Evolutionary conservation across 2,329 filamentous ascomycete species (phyloP), one percentile per base, ranked within the genome.

Genomic region (Chalaropsis ovoidea): DNA sequence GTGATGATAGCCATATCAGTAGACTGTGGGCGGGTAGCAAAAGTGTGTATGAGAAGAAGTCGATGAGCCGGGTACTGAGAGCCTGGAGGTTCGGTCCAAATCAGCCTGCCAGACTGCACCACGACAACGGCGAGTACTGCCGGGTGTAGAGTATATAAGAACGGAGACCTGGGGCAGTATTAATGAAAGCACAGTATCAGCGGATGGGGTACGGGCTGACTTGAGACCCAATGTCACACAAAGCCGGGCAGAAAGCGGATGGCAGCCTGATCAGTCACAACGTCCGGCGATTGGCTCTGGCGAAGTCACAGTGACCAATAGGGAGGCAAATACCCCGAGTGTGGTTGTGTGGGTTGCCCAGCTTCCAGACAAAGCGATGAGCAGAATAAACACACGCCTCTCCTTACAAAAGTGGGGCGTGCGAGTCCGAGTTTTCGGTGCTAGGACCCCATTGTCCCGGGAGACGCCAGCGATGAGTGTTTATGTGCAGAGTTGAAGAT

Each of bases 341-440:
- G 35, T 6, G 35, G 1, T 6, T 7, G 35, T 39, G 8, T 39
- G 7, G 3, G 31, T 35, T 24, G 22, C 47, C 24, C 47, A 52
- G 19, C 11, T 27, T 52, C 47, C 11, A 52, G 47, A 15, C 24
- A 52, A 24, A 27, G 11, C 10, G 10, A 35, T 58, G 31, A 17
- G 27, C 13, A 39, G 31, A 39, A 58, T 39, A 35, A 47, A 22
- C 54, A 31, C 54, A 19, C 24, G 39, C 17, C 24, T 3, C 17
- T 10, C n/a, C 27, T 19, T 2, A n/a, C 54, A 58, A 58, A 58
- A 58, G 54, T 58, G 54, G 54, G 54, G 27, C 54, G 27, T n/a
- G n/a, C 17, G 27, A 58, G 54, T 58, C 27, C 6, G 54, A 35
- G 54, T 58, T 58, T 58, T 58, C n/a, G 15, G 4, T 58, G 27